Base-by-base conservation (phyloP, 2,329 filamentous ascomycete species). In the Microdochium paspali region DNA sequence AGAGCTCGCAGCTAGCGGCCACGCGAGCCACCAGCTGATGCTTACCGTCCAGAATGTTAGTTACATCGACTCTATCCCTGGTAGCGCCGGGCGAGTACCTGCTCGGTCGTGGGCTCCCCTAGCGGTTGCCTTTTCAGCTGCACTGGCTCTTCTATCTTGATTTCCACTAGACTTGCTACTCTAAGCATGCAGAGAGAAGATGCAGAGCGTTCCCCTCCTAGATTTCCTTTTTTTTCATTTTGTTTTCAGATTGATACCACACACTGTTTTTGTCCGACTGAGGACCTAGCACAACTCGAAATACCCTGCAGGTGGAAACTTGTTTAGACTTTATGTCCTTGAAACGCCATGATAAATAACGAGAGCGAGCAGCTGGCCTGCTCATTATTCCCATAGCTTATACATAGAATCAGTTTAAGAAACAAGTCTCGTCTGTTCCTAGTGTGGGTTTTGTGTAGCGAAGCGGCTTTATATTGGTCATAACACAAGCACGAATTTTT, bases 1-100 rank as follows among this genome's bases (percentile, higher is more conserved):
- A 23, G 62, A 68, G 50, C 60, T 81, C 20, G 74, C 70, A 20
- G 65, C 61, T 10, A 62, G 64, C 1, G 69, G 72, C 1, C 58
- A 56, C 20, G 57, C 76, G 26, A 63, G 55, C 0, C 59, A 56
- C 31, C 61, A 65, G 42, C 59, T 67, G 35, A 39, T 59, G 53
- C 52, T 53, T 13, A 56, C 56, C 46, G 58, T 63, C 47, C 60
- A 54, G 56, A 70, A 70, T 53, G 50, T 59, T 51, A 62, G 53
- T 42, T 67, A 61, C 51, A 64, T 67, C 30, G 59, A 67, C 51
- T 53, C 57, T 15, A 54, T 50, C 21, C 32, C 50, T 39, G 53
- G 42, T 42, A 40, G 35, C 35, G 35, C 35, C 10, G 35, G 35
- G 3, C 35, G 35, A 5, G 3, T 40, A 6, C 10, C 7, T n/a